phyloP scores from a whole-genome alignment of 352 stramenopile genomes.

The Globisporangium heterothallicum region DNA sequence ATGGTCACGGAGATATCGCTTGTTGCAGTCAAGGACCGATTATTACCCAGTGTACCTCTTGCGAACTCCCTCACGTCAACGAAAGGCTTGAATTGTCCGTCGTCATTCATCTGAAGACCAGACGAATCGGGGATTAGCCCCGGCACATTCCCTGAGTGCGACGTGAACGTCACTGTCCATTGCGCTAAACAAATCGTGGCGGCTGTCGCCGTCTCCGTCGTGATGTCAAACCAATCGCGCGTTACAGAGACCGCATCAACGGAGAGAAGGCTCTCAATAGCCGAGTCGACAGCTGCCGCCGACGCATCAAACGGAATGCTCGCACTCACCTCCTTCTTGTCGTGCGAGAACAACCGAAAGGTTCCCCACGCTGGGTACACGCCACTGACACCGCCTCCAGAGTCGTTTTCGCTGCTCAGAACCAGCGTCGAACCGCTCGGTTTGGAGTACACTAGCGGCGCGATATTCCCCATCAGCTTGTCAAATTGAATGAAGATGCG shows the following conservation, averaged over 20 bases:
- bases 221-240: constrained; percentile 63
- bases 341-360: constrained; percentile 61
- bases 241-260: constrained; percentile 79
- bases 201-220: constrained; percentile 33
- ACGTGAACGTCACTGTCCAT: constrained; percentile 66
- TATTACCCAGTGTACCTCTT: constrained; percentile 59
- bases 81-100: constrained; percentile 50
- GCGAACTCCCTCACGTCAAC: constrained; percentile 47
- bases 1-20: constrained; percentile 49
- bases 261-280: constrained; percentile 73
- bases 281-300: constrained; percentile 34
- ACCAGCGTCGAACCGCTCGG: constrained; percentile 25
- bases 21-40: constrained; percentile 47
- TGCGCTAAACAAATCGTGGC: too few relatives aligned
- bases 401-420: constrained; percentile 38
- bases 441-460: constrained; percentile 34
- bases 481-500: constrained; percentile 82
- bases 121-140: constrained; percentile 41
- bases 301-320: constrained; percentile 67
- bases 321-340: constrained; percentile 38
- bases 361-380: constrained; percentile 85
- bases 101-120: constrained; percentile 27
- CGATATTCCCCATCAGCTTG: constrained; percentile 46
- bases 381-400: constrained; percentile 52
- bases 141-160: constrained; percentile 45